A percentile compares a stretch with the other conserved stretches of the same genome.
Evolutionary conservation across 1,284 basidiomycete genomes (phyloP).

Genomic region (Gomphus bonarii): DNA sequence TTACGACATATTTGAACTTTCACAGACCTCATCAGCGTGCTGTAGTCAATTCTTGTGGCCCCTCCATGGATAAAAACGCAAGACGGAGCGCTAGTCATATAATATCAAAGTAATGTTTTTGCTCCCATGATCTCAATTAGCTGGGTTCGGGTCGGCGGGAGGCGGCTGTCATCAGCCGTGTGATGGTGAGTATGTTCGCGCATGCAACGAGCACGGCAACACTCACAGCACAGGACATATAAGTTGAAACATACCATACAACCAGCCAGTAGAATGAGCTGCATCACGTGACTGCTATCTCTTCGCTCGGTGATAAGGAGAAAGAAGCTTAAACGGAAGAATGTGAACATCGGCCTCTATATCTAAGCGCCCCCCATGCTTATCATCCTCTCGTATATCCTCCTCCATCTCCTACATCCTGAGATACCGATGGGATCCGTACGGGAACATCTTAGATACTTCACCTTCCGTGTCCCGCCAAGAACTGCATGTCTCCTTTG

Average conservation of each 20-base stretch:
- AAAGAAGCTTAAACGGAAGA: no score
- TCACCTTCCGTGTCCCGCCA: neutral
- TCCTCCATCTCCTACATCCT: neutral
- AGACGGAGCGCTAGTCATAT: neutral
- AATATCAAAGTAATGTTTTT: neutral
- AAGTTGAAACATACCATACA: neutral
- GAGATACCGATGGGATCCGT: neutral
- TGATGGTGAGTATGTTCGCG: neutral
- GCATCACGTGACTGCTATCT: neutral
- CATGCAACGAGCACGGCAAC: neutral
- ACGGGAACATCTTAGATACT: neutral
- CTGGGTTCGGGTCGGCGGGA: neutral
- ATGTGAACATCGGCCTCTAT: neutral
- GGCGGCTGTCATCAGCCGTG: neutral
- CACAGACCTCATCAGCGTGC: neutral
- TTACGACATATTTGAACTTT: neutral
- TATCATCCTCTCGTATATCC: neutral
- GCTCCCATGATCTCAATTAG: neutral
- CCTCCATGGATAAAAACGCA: neutral
- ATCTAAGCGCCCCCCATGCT: neutral
- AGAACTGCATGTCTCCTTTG: neutral
- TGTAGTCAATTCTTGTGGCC: neutral
- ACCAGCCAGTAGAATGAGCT: no score
- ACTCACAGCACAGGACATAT: neutral
- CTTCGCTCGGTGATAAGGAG: slow-evolving; percentile 1